Percentiles rank a stretch among this genome's conserved stretches.
Evolutionary conservation across 179 eudicot species (phyloP).

Genomic region (Corrigiola litoralis): DNA sequence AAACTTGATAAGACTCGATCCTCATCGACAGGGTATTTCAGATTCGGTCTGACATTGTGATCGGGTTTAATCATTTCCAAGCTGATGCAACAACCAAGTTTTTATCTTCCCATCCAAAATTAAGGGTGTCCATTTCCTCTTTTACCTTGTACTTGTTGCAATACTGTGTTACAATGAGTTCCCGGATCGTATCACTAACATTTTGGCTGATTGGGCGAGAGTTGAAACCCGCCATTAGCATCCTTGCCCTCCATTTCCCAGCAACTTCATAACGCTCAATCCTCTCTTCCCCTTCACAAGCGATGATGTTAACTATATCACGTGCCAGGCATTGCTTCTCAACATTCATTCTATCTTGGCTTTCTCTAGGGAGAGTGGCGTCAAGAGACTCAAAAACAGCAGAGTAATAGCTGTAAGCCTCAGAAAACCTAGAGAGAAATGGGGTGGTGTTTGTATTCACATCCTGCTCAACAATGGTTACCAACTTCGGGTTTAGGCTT

Average conservation of each 20-base stretch:
- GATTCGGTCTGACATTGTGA: background rate
- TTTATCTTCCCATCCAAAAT: conserved; percentile 87
- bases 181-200: conserved; percentile 35
- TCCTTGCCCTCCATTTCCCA: conserved; percentile 97
- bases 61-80: conserved; percentile 36
- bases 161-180: conserved; percentile 49
- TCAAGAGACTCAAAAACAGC: conserved; percentile 86
- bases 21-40: background rate
- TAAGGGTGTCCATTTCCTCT: conserved; percentile 53
- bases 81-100: conserved; percentile 74
- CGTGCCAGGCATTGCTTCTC: conserved; percentile 93
- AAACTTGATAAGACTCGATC: background rate
- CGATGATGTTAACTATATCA: conserved; percentile 75
- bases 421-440: conserved; percentile 65
- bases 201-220: conserved; percentile 40
- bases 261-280: conserved; percentile 91
- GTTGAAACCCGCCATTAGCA: conserved; percentile 89
- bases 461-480: conserved; percentile 89
- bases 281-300: conserved; percentile 95
- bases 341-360: conserved; percentile 79
- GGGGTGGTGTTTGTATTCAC: conserved; percentile 94
- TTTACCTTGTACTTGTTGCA: conserved; percentile 55
- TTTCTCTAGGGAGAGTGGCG: conserved; percentile 67
- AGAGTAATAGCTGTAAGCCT: conserved; percentile 71
- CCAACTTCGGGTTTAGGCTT: conserved; percentile 71